A percentile compares a stretch with the other conserved stretches of the same genome.
Conservation (phyloP, 2,329 filamentous ascomycete species). For the Colletotrichum costaricense region DNA sequence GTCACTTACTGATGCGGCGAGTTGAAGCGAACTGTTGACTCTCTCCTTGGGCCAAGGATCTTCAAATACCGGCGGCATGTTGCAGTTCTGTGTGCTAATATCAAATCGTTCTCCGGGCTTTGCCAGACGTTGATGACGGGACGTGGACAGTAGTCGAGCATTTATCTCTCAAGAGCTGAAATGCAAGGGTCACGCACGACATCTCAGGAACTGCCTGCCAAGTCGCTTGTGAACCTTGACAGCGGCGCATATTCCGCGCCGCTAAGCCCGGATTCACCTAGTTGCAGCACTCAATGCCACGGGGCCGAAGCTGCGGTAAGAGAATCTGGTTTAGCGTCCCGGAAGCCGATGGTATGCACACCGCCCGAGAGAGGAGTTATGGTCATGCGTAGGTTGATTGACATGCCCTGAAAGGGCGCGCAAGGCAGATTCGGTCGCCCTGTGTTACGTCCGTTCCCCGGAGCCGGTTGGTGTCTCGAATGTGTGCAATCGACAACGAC, state of each 20-base stretch:
- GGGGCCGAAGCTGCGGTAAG: background rate
- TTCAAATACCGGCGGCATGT: constrained; percentile 9
- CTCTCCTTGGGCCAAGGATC: constrained; percentile 14
- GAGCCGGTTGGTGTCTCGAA: background rate
- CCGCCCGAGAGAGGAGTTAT: background rate
- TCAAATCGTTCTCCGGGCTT: background rate
- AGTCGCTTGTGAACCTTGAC: background rate
- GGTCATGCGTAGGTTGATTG: background rate
- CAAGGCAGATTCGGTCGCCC: constrained; percentile 24
- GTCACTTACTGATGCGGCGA: constrained; percentile 8
- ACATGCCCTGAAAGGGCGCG: background rate
- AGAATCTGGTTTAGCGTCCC: constrained; percentile 11
- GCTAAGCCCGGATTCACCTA: constrained; percentile 17
- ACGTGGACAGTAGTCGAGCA: too few relatives aligned
- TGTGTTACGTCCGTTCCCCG: background rate
- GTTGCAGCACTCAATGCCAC: background rate
- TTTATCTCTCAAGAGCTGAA: background rate
- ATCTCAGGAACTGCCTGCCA: background rate
- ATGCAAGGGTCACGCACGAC: background rate
- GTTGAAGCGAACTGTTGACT: background rate
- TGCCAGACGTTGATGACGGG: too few relatives aligned
- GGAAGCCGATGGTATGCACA: background rate
- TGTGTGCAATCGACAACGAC: background rate
- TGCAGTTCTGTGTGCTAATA: background rate
- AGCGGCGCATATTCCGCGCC: constrained; percentile 16